These are phyloP conservation scores for Cicer judaicum DNA, from an alignment of 306 rosid species.

Conservation along the genomic window DNA sequence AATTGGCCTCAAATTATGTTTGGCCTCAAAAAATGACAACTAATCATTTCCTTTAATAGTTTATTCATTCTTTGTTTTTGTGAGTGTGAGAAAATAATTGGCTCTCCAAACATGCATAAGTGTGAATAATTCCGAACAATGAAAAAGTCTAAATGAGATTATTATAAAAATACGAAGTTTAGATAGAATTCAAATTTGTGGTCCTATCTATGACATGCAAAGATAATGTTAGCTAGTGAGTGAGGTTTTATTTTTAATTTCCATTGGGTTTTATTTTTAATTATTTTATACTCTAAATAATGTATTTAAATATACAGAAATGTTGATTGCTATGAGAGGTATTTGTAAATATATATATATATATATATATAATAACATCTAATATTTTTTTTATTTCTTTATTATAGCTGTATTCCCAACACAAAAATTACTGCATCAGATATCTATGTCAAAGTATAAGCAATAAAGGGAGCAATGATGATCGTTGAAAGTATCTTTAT, in stretches of 20 bases:
- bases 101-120: conserved; percentile 37
- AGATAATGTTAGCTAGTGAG: conserved; percentile 20
- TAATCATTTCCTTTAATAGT: conserved; percentile 34
- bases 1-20: too few species aligned
- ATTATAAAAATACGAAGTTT: not conserved
- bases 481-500: conserved; percentile 52
- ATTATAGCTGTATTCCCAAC: too few species aligned
- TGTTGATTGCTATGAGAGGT: too few species aligned
- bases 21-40: too few species aligned
- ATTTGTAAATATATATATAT: too few species aligned
- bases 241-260: not conserved
- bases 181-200: conserved; percentile 44
- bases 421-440: not conserved
- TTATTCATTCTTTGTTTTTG: conserved; percentile 37
- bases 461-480: too few species aligned
- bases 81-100: conserved; percentile 13
- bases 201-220: conserved; percentile 43
- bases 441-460: too few species aligned
- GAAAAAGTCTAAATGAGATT: not conserved
- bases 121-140: conserved; percentile 35
- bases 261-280: not conserved
- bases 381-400: too few species aligned
- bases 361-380: too few species aligned
- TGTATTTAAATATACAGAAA: too few species aligned
- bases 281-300: too few species aligned